These are phyloP conservation scores for Teratosphaeria nubilosa DNA, from an alignment of 2,329 filamentous ascomycete species.

Conservation along the genomic window DNA sequence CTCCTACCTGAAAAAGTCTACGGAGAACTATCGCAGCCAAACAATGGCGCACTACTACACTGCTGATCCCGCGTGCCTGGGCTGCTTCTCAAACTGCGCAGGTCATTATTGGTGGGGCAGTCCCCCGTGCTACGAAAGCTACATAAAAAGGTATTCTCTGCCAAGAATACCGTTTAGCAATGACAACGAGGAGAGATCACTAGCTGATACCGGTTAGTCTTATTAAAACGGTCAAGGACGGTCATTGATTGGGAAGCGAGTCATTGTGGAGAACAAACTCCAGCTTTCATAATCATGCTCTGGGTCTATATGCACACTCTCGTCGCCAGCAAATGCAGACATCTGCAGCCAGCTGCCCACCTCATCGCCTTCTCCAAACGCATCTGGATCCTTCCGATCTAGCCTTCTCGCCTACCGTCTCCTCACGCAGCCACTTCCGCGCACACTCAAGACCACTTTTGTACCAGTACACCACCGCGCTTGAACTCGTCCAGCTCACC, in stretches of 20 bases:
- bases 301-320: neutral
- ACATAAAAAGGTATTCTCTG: neutral
- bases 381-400: neutral
- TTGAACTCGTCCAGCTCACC: slow-evolving; percentile 43
- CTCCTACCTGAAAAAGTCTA: too few relatives aligned
- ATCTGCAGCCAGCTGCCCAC: neutral
- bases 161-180: too few relatives aligned
- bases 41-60: neutral
- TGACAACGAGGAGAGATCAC: too few relatives aligned
- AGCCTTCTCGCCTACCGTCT: neutral
- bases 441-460: slow-evolving; percentile 42
- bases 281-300: neutral
- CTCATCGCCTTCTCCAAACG: neutral
- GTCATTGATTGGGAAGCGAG: too few relatives aligned
- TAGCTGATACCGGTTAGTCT: too few relatives aligned
- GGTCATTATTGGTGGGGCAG: neutral
- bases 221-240: too few relatives aligned
- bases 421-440: too few relatives aligned
- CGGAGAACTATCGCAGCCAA: neutral
- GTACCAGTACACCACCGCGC: slow-evolving; percentile 44
- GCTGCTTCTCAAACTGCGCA: neutral
- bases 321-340: neutral
- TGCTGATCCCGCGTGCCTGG: neutral
- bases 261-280: too few relatives aligned
- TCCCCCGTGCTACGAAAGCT: neutral